phyloP scores from a whole-genome alignment of 306 rosid species.

The Fragaria vesca region DNA sequence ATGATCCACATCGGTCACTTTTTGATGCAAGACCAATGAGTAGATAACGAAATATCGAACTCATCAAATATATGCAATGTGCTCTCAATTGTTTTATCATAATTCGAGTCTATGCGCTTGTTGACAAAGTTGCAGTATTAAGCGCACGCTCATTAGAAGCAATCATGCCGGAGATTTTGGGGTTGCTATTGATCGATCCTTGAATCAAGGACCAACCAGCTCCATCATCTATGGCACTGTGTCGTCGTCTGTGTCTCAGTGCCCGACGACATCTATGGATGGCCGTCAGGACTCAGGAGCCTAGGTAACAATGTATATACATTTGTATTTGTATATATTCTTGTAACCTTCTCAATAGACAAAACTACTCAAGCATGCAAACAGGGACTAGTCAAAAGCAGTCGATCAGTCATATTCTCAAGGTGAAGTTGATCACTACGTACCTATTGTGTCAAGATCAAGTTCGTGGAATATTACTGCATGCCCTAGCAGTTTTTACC shows the following conservation, averaged over 20 bases:
- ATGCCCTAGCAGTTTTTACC: not conserved
- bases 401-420: not conserved
- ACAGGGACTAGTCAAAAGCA: not conserved
- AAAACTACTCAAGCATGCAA: not conserved
- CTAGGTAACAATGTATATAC: not conserved
- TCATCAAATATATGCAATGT: not conserved
- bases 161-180: slow-evolving; percentile 19
- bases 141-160: slow-evolving; percentile 1
- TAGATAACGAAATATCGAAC: not conserved
- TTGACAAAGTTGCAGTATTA: slow-evolving; percentile 6
- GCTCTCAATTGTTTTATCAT: not conserved
- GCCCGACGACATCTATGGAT: not conserved
- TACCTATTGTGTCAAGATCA: not conserved
- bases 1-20: not conserved
- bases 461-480: not conserved
- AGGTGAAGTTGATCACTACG: slow-evolving; percentile 1
- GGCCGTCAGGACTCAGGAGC: not conserved
- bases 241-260: slow-evolving; percentile 1
- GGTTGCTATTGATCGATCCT: slow-evolving; percentile 4
- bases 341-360: not conserved
- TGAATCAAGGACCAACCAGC: slow-evolving; percentile 14
- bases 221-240: slow-evolving; percentile 10
- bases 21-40: not conserved
- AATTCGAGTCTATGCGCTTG: not conserved
- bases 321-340: not conserved